Evolutionary conservation across 176 grass and related monocot genomes (phyloP).

Genomic region (Phragmites australis): DNA sequence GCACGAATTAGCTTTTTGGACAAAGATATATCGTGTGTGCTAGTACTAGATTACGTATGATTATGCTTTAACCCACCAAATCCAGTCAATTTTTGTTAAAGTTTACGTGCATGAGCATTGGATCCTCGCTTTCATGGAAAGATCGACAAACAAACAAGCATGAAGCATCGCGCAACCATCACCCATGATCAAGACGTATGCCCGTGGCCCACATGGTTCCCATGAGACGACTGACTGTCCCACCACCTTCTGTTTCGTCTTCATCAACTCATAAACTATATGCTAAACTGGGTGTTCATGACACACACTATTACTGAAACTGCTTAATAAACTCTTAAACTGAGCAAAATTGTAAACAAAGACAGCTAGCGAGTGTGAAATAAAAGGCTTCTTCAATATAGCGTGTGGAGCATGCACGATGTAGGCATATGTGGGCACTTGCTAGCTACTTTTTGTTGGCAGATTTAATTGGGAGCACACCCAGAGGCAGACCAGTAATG

Average conservation of each 20-base stretch:
- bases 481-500: background rate
- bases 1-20: no score
- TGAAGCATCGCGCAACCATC: background rate
- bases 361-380: background rate
- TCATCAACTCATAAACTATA: background rate
- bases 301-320: no score
- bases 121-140: slow-evolving; percentile 41
- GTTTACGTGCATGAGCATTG: slow-evolving; percentile 1
- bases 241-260: background rate
- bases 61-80: background rate
- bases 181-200: slow-evolving; percentile 17
- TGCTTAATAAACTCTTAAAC: no score
- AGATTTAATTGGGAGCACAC: background rate
- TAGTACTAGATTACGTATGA: background rate
- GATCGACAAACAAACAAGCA: background rate
- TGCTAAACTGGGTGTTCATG: background rate
- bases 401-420: background rate
- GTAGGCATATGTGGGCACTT: background rate
- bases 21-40: no score
- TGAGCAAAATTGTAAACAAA: background rate
- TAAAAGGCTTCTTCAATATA: background rate
- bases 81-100: background rate
- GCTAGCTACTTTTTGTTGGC: background rate
- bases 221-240: slow-evolving; percentile 3
- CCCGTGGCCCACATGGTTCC: slow-evolving; percentile 38